Evolutionary conservation across 139 green algal species (phyloP), one percentile per base, ranked within the genome.

Genomic region (Ulvella scutata): DNA sequence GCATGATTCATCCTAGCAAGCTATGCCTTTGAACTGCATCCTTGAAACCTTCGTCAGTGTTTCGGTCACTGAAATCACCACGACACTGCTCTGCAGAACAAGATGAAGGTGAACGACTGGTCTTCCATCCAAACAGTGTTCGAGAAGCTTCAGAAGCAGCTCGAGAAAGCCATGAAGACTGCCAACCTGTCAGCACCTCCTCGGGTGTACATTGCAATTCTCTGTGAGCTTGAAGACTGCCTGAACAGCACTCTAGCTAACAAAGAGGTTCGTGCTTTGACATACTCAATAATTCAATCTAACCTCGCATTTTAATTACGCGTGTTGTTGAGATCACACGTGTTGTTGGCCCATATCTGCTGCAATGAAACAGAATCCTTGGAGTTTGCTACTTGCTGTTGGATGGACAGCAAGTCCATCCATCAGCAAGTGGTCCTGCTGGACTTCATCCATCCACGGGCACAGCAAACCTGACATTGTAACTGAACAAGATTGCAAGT

Each of bases 91-190:
- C 2, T 80, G 73, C 85, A 92, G 84, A 97, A 98, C 83, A 96
- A 97, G 83, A 94, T 97, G 82, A 92, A 98, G 81, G 97, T 96
- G 85, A 97, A 98, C 61, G 95, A 99, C 82, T 99, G 92, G 92
- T 82, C 86, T 0, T 79, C 90, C 3, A 92, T 99, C 72, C 90
- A 96, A 83, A 86, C 85, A 0, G 82, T 95, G 40, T 99, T 97
- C 75, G 92, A 98, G 51, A 95, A 96, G 84, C 82, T 98, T n/a
- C 96, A 99, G 84, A 96, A 97, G 87, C 94, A 97, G 78, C 81
- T 99, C 43, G 94, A 99, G 77, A 96, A 93, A 79, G 72, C 43
- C 59, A 82, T 77, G 60, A 79, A 79, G 72, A 72, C 37, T 4
- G 44, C 72, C 23, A 72, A 44, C 4, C 37, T 86, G 51, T 72